A percentile compares a stretch with the other conserved stretches of the same genome.
phyloP scores from a whole-genome alignment of 257 asterid species.

The Solanum peruvianum region DNA sequence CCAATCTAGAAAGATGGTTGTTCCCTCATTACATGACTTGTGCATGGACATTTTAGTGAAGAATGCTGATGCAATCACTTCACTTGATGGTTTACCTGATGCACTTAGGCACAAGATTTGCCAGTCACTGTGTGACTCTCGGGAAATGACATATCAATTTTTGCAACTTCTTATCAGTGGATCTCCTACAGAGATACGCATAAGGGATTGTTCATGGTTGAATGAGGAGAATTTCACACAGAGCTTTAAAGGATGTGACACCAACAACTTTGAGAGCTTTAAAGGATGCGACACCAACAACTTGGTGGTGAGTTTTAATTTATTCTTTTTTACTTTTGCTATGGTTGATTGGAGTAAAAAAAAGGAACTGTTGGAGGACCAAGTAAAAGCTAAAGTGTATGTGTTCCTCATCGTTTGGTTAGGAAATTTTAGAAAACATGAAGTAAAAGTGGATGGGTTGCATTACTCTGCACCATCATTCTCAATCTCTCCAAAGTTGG shows the following conservation, averaged over 20 bases:
- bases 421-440: neutral
- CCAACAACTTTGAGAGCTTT: constrained; percentile 46
- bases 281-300: constrained; percentile 42
- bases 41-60: constrained; percentile 58
- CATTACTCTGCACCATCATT: neutral
- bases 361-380: neutral
- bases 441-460: neutral
- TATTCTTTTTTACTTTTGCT: neutral
- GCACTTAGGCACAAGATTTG: constrained; percentile 59
- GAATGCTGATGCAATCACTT: constrained; percentile 71
- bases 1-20: constrained; percentile 21
- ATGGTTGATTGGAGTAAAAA: neutral
- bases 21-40: constrained; percentile 55
- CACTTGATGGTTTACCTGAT: constrained; percentile 81
- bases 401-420: neutral
- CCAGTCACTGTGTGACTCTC: constrained; percentile 55
- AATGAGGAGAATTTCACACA: constrained; percentile 53
- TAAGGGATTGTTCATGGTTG: constrained; percentile 88
- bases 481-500: neutral
- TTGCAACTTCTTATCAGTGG: constrained; percentile 54
- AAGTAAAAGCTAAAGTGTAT: neutral
- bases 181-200: constrained; percentile 70
- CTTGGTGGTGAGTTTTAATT: constrained; percentile 35
- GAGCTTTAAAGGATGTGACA: constrained; percentile 39
- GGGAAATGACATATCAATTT: constrained; percentile 55